phyloP scores from a whole-genome alignment of 2,329 filamentous ascomycete species.

The Fusarium stilboides region DNA sequence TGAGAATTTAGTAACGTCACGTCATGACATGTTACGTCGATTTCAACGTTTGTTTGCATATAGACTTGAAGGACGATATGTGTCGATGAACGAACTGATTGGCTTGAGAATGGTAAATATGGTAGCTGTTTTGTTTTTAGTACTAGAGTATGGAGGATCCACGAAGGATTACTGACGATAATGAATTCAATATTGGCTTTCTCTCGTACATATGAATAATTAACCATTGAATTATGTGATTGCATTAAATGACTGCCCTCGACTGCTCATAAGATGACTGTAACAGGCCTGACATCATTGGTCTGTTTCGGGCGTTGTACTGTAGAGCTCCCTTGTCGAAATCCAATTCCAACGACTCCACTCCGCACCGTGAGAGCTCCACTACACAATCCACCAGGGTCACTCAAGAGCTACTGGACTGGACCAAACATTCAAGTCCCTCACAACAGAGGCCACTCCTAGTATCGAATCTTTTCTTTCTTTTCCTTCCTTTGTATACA shows the following conservation, averaged over 20 bases:
- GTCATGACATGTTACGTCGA: conserved; percentile 35
- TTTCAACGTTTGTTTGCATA: conserved; percentile 44
- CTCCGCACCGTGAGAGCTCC: conserved; percentile 36
- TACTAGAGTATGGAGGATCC: conserved; percentile 35
- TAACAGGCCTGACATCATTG: conserved; percentile 15
- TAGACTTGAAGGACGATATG: conserved; percentile 48
- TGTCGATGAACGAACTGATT: conserved; percentile 48
- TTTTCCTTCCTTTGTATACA: conserved; percentile 29
- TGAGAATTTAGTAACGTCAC: conserved; percentile 32
- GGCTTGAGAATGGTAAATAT: conserved; percentile 35
- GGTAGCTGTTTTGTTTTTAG: conserved; percentile 22
- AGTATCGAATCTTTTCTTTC: conserved; percentile 14
- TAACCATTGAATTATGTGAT: neutral
- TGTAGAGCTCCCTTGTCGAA: conserved; percentile 20
- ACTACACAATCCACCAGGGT: conserved; percentile 44
- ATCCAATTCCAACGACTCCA: conserved; percentile 29
- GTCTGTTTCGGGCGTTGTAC: neutral
- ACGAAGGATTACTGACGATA: conserved; percentile 29
- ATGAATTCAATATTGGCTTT: conserved; percentile 28
- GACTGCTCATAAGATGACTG: neutral
- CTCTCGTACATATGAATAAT: neutral
- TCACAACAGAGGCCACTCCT: conserved; percentile 41
- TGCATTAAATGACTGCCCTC: neutral
- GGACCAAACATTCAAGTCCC: conserved; percentile 33
- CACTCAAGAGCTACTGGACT: conserved; percentile 23